Evolutionary conservation across 768 basidiomycete genomes (phyloP), one percentile per base, ranked within the genome.

Genomic region (Dentipellis sp.): DNA sequence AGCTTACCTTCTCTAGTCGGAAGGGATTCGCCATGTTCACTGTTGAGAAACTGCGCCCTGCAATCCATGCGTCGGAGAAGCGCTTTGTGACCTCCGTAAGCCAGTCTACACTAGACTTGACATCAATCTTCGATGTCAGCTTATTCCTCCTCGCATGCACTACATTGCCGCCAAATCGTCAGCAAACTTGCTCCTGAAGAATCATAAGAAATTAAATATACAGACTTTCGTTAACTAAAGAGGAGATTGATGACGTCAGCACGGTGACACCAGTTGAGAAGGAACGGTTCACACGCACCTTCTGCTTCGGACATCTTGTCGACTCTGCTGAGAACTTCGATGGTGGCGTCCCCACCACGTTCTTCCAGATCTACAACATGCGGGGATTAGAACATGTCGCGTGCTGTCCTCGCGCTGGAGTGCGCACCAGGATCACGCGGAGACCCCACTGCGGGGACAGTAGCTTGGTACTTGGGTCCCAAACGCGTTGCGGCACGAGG

Each of bases 401-500:
- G 29, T 29, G 29, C 29, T 3, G 29, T 29, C 29, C 29, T 29
- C 29, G 29, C 4, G 12, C 12, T 16, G 53, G 17, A 22, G 19
- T 1, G 50, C 63, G 8, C 22, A 68, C 67, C 67, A 59, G 59
- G 57, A 12, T 63, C 57, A 48, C 56, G 66, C 62, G 52, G 68
- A 64, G 38, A 67, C 69, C 50, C 71, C 67, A 50, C 58, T 40
- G 50, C 69, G 68, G 65, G 81, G 14, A 82, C 82, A 59, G 65
- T 75, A 46, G 78, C 88, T 69, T 97, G 94, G 66, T 81, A 97
- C 66, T 90, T 93, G 40, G 83, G 79, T 14, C 94, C 93, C 38
- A 92, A 79, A n/a, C 94, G 85, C 21, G 91, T 94, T 7, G 91
- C 87, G 12, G 92, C 86, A 56, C 93, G 86, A 57, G 95, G 94